These are phyloP conservation scores for Diaporthe velutina DNA, from an alignment of 2,329 filamentous ascomycete species.

Conservation along the genomic window DNA sequence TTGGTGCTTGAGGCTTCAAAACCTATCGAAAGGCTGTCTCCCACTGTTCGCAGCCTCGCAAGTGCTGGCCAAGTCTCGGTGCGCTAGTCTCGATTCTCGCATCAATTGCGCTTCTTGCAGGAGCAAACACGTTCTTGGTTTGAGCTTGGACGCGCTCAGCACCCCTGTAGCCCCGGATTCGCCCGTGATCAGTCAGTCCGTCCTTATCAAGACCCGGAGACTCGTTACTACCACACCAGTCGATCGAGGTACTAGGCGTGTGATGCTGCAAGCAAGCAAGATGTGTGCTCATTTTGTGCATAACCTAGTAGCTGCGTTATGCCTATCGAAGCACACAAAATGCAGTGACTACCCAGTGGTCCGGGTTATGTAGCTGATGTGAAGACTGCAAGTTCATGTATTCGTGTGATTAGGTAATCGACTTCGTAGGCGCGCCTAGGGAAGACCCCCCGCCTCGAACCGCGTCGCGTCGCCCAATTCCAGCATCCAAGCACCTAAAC, in stretches of 20 bases:
- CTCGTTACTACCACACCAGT: not conserved
- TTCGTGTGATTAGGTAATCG: conserved; percentile 6
- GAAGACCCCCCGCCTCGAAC: conserved; percentile 12
- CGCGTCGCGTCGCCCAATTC: conserved; percentile 35
- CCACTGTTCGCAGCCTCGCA: not conserved
- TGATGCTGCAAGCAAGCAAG: not conserved
- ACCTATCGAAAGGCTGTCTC: not conserved
- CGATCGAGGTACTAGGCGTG: not conserved
- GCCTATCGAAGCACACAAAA: not conserved
- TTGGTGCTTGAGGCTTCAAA: not conserved
- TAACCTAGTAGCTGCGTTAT: not conserved
- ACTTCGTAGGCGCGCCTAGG: not conserved
- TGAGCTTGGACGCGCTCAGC: conserved; percentile 24
- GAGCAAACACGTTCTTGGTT: conserved; percentile 11
- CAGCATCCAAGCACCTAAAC: conserved; percentile 28
- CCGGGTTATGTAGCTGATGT: not conserved
- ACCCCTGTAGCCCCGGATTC: conserved; percentile 1
- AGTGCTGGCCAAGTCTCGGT: not conserved
- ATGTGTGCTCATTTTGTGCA: not conserved
- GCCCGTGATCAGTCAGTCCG: not conserved
- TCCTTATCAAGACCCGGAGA: not conserved
- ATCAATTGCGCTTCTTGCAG: conserved; percentile 17
- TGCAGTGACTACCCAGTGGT: not conserved
- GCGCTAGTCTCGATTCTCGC: not conserved
- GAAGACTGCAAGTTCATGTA: not conserved